Evolutionary conservation across 1,139 yeast species (phyloP), one percentile per base, ranked within the genome.

Genomic region (Yamadazyma conglobata): DNA sequence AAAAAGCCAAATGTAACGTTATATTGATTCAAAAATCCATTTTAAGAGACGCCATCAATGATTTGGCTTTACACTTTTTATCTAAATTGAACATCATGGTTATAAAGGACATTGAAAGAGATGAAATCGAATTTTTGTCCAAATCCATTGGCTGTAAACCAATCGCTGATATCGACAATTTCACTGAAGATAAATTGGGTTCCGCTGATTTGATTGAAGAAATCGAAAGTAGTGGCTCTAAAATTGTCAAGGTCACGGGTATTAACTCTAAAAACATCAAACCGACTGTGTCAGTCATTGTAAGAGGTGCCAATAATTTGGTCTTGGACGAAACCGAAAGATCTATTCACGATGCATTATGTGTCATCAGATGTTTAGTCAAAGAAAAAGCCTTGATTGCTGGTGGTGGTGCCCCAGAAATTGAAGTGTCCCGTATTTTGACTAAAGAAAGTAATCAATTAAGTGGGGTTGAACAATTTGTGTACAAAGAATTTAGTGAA

Each of bases 331-430:
- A 91, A 64, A 79, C 97, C 26, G 99, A 93, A 58, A 81, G 98
- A 59, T 88, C 97, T 4, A 68, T 91, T 46, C 99, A 91, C 54
- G 98, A 91, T 60, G 97, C 98, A 1, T 73, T 91, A 37, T 91
- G 99, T 71, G 99, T 93, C 16, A 76, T 93, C 35, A 80, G 97
- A 57, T 91, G 98, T 66, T 69, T 91, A 35, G 97, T 93, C 24
- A 89, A 91, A 58, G 91, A 88, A 60, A 84, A 78, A 54, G 97
- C 96, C 2, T 70, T 91, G 52, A 87, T 91, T 61, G 96, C 97
- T 10, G 99, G 99, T 48, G 98, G 99, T 44, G 98, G 98, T 46
- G 97, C 98, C 5, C 96, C 98, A 28, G 99, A 91, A 64, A 79
- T 91, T 46, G 98, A 91, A 64, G 83, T 89, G 10, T 81, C 97